A percentile compares a stretch with the other conserved stretches of the same genome.
These are phyloP conservation scores for Cryptococcus neoformans DNA, from an alignment of 1,284 basidiomycete species.

Conservation along the genomic window DNA sequence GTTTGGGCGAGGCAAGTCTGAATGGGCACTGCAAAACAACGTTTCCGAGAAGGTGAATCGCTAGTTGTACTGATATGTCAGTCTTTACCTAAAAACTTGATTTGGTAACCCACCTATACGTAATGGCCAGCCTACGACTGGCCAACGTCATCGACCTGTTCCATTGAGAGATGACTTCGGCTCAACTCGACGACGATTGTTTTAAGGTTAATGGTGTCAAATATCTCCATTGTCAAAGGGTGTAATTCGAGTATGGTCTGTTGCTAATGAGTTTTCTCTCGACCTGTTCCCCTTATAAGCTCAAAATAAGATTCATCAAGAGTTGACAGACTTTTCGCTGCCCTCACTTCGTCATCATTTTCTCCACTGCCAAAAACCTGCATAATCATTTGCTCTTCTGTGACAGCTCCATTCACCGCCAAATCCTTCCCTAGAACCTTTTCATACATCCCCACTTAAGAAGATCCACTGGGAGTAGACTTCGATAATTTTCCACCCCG, in stretches of 20 bases:
- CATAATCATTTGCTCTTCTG: constrained; percentile 96
- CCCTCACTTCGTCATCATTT: constrained; percentile 56
- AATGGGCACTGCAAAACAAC: constrained; percentile 97
- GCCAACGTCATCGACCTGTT: not conserved
- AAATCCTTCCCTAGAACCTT: constrained; percentile 46
- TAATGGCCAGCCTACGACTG: constrained; percentile 54
- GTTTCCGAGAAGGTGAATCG: constrained; percentile 97
- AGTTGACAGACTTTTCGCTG: constrained; percentile 66
- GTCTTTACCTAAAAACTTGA: not conserved
- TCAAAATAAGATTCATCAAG: not conserved
- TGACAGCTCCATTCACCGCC: constrained; percentile 57
- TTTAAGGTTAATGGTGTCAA: not conserved
- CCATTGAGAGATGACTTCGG: not conserved
- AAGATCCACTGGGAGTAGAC: constrained; percentile 83
- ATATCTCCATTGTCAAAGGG: not conserved
- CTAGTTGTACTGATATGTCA: constrained; percentile 63
- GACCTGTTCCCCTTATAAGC: too few species aligned
- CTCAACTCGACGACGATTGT: not conserved
- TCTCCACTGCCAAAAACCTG: constrained; percentile 66
- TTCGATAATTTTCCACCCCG: constrained; percentile 88
- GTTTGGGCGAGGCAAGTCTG: constrained; percentile 74
- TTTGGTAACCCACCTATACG: constrained; percentile 36
- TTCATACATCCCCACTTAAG: constrained; percentile 76
- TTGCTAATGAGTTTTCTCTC: not conserved
- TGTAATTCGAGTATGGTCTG: not conserved